These are phyloP conservation scores for Globisporangium takayamanum DNA, from an alignment of 352 stramenopile genomes.

Conservation along the genomic window DNA sequence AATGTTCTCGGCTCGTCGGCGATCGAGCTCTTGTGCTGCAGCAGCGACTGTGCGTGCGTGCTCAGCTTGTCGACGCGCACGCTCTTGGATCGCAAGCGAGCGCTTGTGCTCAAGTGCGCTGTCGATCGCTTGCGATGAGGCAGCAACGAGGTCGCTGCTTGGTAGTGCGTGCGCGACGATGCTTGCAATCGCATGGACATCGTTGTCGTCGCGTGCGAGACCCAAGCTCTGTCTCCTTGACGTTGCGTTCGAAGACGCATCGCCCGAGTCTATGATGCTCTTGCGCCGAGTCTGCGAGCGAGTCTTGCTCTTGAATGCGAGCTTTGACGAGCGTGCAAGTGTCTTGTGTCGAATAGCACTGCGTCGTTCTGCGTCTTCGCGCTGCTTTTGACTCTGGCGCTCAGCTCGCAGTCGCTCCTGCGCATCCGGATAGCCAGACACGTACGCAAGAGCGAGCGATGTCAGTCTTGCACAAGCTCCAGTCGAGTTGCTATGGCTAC, in stretches of 20 bases:
- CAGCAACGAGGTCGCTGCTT: neutral
- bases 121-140: neutral
- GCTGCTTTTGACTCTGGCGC: constrained; percentile 13
- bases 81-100: constrained; percentile 7
- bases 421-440: neutral
- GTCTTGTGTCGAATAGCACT: constrained; percentile 25
- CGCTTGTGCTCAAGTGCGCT: constrained; percentile 23
- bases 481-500: no score
- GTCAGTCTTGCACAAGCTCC: neutral
- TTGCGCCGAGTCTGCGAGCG: no score
- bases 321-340: constrained; percentile 12
- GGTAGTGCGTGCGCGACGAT: neutral
- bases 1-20: constrained; percentile 31
- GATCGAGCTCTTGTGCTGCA: constrained; percentile 21
- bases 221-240: neutral
- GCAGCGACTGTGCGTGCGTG: constrained; percentile 9
- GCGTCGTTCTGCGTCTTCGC: constrained; percentile 16
- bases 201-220: neutral
- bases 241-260: neutral
- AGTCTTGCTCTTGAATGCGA: constrained; percentile 6
- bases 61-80: constrained; percentile 9
- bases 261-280: no score
- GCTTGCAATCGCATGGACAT: neutral
- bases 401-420: constrained; percentile 24
- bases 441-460: neutral